Base-by-base conservation (phyloP, 306 rosid species). In the Rubus idaeus region DNA sequence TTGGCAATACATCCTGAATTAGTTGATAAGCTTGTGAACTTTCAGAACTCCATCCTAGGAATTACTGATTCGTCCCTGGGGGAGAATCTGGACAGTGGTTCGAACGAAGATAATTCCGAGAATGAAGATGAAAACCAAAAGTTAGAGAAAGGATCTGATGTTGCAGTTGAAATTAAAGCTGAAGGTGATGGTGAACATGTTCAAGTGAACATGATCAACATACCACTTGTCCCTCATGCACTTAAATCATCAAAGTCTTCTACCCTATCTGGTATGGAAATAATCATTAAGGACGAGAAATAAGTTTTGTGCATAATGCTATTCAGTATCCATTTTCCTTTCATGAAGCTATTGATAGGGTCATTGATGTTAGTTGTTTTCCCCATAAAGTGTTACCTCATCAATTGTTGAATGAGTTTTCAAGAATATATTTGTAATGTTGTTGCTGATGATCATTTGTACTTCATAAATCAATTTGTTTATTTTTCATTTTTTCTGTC, bases 1-100 rank as follows among this genome's bases (percentile, higher is more conserved):
- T 75, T 92, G 87, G 98, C 98, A 73, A 82, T 89, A 64, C 92
- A 92, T 88, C 93, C 97, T 46, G 96, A 95, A 75, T 82, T 95
- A 77, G 90, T 92, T 79, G 74, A 89, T 72, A 92, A 90, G 91
- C 97, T 95, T 49, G 58, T 83, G 71, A 78, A 75, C 82, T 94
- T 95, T 79, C 97, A 92, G 79, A 86, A 83, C 60, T 83, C 89
- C 51, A 87, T 90, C 67, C 71, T 94, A 83, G 90, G 96, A 69
- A 74, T 61, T 84, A 77, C 62, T 50, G 85, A 75, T 76, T 74
- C 86, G 69, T 62, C 73, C 73, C 40, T 52, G 78, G 83, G 80
- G 71, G 91, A 82, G 77, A 79, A 77, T 76, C 74, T 52, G 74
- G 85, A 55, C n/a, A 73, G 83, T 46, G 84, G 82, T 82, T 82